Base-by-base conservation (phyloP, 352 stramenopile species). In the Achlya hypogyna region DNA sequence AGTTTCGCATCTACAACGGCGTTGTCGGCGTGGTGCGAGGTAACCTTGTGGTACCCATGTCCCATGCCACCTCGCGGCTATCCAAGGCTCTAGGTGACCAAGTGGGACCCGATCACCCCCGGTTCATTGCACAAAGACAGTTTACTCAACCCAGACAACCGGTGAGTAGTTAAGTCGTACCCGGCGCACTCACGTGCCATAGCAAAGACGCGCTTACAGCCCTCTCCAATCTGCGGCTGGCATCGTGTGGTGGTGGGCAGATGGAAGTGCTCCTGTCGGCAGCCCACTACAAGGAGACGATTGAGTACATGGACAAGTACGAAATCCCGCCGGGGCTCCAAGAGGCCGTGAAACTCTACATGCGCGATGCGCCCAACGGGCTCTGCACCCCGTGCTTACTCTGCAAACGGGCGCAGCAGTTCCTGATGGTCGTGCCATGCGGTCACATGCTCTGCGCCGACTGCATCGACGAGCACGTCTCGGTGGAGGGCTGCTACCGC, bases 391-490 rank as follows among this genome's bases (percentile, higher is more conserved):
- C 75, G 16, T 98, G 95, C 74, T 76, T 76, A 25, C 74, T 75
- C n/a, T 98, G 95, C 71, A 77, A 72, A 9, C 75, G 94, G 1
- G 69, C 90, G 29, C 67, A 98, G 4, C 86, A 93, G 54, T 75
- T 94, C 42, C 74, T 98, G 0, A 90, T 98, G 76, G 73, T 98
- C 16, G 76, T 97, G 18, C 91, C 92, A 16, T 98, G 95, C 71
- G 90, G 88, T 1, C 78, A 96, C 73, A 70, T 98, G 16, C 81
- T 95, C 49, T 98, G 95, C 70, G 87, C 91, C 0, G 93, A 98
- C 68, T 98, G 95, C 63, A 77, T 97, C 4, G 83, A 97, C 74
- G 79, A 86, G 35, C 73, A 75, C 20, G 75, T 93, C n/a, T 63
- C 80, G 35, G 62, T 70, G 0, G 43, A 78, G 49, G 76, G 93